A percentile compares a stretch with the other conserved stretches of the same genome.
Evolutionary conservation across 257 asterid genomes (phyloP).

Genomic region (Henckelia pumila): DNA sequence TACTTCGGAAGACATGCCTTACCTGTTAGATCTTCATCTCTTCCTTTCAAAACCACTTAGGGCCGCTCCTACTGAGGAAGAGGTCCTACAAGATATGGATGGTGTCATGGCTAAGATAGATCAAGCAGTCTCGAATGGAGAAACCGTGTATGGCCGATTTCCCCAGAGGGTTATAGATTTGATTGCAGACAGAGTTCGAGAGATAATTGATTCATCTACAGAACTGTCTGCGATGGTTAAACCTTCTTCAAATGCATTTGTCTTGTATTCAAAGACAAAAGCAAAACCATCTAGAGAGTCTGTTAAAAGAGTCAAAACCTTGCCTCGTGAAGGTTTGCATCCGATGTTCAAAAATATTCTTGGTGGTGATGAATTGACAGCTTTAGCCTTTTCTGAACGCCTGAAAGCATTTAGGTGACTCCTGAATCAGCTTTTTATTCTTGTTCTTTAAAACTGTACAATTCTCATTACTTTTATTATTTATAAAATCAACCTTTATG

Average conservation of each 20-base stretch:
- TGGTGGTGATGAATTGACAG: slow-evolving; percentile 74
- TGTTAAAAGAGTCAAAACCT: slow-evolving; percentile 64
- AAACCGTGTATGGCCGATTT: slow-evolving; percentile 83
- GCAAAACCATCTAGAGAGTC: slow-evolving; percentile 89
- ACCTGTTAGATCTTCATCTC: slow-evolving; percentile 87
- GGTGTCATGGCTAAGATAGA: slow-evolving; percentile 59
- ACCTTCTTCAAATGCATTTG: slow-evolving; percentile 71
- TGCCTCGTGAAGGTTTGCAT: slow-evolving; percentile 90
- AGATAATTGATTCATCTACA: slow-evolving; percentile 63
- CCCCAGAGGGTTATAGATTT: slow-evolving; percentile 86
- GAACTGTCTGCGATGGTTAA: slow-evolving; percentile 65
- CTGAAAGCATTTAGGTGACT: slow-evolving; percentile 71
- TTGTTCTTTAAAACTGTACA: slow-evolving; percentile 3
- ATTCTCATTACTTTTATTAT: slow-evolving; percentile 6
- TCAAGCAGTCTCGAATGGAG: slow-evolving; percentile 68
- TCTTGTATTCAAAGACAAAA: slow-evolving; percentile 71
- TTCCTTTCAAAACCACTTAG: slow-evolving; percentile 84
- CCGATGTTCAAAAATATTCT: slow-evolving; percentile 66
- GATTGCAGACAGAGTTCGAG: slow-evolving; percentile 82
- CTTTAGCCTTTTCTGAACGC: slow-evolving; percentile 93
- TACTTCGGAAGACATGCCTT: slow-evolving; percentile 86
- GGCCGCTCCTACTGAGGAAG: slow-evolving; percentile 93
- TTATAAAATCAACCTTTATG: slow-evolving; percentile 15
- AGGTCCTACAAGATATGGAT: slow-evolving; percentile 57
- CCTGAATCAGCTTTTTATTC: slow-evolving; percentile 12